Percentiles rank a stretch among this genome's conserved stretches.
phyloP scores from a whole-genome alignment of 331 rosid species.

The Acacia concinna region DNA sequence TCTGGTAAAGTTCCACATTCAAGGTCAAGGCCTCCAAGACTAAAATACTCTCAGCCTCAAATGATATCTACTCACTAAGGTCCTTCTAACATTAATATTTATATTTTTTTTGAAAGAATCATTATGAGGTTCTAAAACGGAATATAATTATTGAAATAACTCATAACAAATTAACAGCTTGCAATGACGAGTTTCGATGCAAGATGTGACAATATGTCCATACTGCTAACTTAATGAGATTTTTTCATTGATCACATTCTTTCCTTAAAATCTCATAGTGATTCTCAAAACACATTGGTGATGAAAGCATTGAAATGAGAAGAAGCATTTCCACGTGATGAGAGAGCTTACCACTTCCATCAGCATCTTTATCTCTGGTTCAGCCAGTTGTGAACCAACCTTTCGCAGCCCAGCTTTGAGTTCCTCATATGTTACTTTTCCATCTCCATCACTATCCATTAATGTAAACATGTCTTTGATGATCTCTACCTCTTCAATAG shows the following conservation, averaged over 20 bases:
- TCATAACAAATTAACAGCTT: too few species aligned
- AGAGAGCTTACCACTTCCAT: constrained; percentile 87
- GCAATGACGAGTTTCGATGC: too few species aligned
- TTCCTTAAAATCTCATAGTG: too few species aligned
- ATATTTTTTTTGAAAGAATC: too few species aligned
- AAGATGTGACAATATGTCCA: too few species aligned
- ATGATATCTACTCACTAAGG: neutral
- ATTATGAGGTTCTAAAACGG: too few species aligned
- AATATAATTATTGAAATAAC: too few species aligned
- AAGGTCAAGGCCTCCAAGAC: neutral
- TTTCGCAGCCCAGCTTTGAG: constrained; percentile 79
- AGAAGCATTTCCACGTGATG: neutral
- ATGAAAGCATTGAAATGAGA: constrained; percentile 25
- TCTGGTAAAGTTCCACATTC: neutral
- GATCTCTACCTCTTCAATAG: constrained; percentile 95
- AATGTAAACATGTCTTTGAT: constrained; percentile 90
- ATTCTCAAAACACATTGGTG: neutral
- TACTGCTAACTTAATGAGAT: too few species aligned
- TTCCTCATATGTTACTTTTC: constrained; percentile 83
- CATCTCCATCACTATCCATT: constrained; percentile 94
- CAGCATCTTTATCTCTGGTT: constrained; percentile 95
- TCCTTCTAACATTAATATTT: neutral
- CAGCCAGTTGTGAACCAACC: constrained; percentile 96
- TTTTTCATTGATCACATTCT: too few species aligned
- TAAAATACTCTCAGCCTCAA: neutral